Percentiles rank a stretch among this genome's conserved stretches.
Evolutionary conservation across 2,329 filamentous ascomycete genomes (phyloP).

Genomic region (Lachnellula hyalina): DNA sequence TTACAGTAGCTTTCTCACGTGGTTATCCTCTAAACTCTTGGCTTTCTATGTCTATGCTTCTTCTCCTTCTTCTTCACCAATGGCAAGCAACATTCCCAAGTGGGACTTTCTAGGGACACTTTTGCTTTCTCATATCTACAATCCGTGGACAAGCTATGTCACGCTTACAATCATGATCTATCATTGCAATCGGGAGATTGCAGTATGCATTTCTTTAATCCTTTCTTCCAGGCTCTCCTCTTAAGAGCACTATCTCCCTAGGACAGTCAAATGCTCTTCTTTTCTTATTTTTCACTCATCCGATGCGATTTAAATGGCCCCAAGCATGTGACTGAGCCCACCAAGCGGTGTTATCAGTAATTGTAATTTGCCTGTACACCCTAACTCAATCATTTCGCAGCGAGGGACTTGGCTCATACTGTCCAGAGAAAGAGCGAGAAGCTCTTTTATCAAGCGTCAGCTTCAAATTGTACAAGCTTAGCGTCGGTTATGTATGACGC

Average conservation of each 20-base stretch:
- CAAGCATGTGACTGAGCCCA: not conserved
- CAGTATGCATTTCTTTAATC: constrained; percentile 8
- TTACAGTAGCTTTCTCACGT: too few relatives aligned
- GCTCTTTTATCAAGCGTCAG: too few relatives aligned
- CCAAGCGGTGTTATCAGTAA: not conserved
- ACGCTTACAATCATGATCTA: not conserved
- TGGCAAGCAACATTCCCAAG: too few relatives aligned
- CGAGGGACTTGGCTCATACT: too few relatives aligned
- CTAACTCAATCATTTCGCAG: too few relatives aligned
- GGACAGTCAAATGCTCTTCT: not conserved
- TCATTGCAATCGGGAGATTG: not conserved
- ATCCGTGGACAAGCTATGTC: too few relatives aligned
- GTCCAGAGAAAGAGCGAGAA: too few relatives aligned
- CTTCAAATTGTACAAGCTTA: too few relatives aligned
- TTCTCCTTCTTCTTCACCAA: too few relatives aligned
- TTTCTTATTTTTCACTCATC: not conserved
- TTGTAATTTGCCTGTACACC: not conserved
- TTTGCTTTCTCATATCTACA: not conserved
- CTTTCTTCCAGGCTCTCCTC: not conserved
- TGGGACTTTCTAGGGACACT: not conserved
- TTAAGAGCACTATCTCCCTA: constrained; percentile 8
- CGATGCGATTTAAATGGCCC: not conserved
- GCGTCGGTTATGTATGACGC: constrained; percentile 32
- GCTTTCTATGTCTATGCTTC: too few relatives aligned
- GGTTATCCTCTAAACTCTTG: too few relatives aligned